Evolutionary conservation across 495 filamentous ascomycete species (phyloP), one percentile per base, ranked within the genome.

Genomic region (Talaromyces wortmannii): DNA sequence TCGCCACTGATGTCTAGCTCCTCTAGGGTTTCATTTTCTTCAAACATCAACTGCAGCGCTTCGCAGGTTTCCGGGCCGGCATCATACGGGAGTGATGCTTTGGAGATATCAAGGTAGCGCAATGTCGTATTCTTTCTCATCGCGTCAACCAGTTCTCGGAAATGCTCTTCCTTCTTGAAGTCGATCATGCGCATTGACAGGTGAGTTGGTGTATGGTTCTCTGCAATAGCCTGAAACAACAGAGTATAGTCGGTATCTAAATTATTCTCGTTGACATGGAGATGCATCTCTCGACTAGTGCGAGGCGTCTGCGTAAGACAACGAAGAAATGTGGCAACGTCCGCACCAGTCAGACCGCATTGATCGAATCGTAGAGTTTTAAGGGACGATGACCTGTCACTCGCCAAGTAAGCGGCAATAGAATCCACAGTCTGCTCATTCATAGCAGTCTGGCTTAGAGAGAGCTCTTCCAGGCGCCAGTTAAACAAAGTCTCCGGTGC

Each of bases 1-100:
- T 95, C 94, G 5, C 94, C 94, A 6, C 91, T 94, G 45, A 97
- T 83, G 64, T 96, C 88, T 13, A 98, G 71, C 53, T 83, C 88
- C 54, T 83, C 79, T 11, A 98, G 72, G 0, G 86, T 89, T 8
- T 78, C 71, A 60, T 98, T 97, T 52, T 83, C 75, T 30, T 86
- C 83, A 58, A 98, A 89, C 71, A 97, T 82, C 44, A 78, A 56
- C 59, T 87, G 82, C 13, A 97, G 63, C n/a, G 84, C 77, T 45
- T 82, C 76, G 57, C 87, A 90, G 0, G 91, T 92, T 51, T 90
- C 84, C 2, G 81, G 76, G 40, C 84, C 82, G 2, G 88, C 84
- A 53, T 92, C 86, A 42, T 86, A 87, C 0, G 91, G 90, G 5
- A 96, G 81, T 2, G 91, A 90, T 15, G 87, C 89, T 56, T 92